Conservation (phyloP, 2,329 filamentous ascomycete genomes). For the Ascochyta clinopodiicola region DNA sequence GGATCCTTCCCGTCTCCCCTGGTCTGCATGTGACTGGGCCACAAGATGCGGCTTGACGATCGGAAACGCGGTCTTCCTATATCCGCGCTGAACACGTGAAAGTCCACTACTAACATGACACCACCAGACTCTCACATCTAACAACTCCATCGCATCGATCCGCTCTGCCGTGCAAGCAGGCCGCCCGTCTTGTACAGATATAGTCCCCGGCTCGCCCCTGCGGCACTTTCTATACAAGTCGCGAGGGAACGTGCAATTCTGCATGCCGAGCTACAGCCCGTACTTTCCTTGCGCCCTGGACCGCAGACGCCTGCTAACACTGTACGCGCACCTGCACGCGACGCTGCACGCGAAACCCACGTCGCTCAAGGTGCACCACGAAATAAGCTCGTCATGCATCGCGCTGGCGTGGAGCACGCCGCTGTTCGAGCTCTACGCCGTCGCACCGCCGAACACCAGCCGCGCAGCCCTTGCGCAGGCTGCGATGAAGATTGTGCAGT, state of each 20-base stretch:
- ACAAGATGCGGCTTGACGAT: background rate
- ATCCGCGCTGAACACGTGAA: background rate
- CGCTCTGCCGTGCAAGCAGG: slow-evolving; percentile 72
- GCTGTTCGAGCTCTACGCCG: slow-evolving; percentile 90
- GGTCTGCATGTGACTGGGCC: background rate
- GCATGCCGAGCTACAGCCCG: slow-evolving; percentile 81
- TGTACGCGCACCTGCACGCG: slow-evolving; percentile 86
- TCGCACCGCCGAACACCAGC: slow-evolving; percentile 75
- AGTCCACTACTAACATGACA: background rate
- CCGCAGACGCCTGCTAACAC: slow-evolving; percentile 69
- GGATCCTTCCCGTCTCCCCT: background rate
- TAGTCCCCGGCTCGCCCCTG: slow-evolving; percentile 79
- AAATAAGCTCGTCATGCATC: slow-evolving; percentile 72
- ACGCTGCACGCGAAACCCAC: slow-evolving; percentile 84
- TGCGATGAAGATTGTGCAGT: slow-evolving; percentile 88
- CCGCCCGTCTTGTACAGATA: slow-evolving; percentile 73
- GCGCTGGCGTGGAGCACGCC: slow-evolving; percentile 91
- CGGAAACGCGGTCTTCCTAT: background rate
- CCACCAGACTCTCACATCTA: slow-evolving; percentile 73
- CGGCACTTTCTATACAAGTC: slow-evolving; percentile 97
- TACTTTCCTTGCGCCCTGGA: slow-evolving; percentile 68
- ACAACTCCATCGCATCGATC: slow-evolving; percentile 77
- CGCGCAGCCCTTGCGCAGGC: slow-evolving; percentile 76
- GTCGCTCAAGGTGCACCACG: slow-evolving; percentile 85
- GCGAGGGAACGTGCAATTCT: slow-evolving; percentile 91